Percentiles rank a stretch among this genome's conserved stretches.
Conservation (phyloP, 1,284 basidiomycete species). For the Tilletia indica region DNA sequence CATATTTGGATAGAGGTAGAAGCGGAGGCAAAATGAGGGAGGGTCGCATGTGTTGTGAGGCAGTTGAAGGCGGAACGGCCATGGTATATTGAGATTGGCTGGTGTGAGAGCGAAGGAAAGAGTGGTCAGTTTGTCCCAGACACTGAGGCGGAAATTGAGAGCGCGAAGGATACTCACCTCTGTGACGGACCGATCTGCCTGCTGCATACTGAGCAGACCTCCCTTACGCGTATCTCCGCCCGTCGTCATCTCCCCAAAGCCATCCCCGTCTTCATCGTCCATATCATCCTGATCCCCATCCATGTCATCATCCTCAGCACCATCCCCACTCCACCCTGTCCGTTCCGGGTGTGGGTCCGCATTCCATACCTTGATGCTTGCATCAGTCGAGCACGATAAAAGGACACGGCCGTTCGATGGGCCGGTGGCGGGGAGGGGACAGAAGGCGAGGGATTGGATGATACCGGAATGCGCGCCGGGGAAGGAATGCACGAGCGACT, state of each 20-base stretch:
- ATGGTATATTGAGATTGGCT: constrained; percentile 48
- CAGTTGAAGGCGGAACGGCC: constrained; percentile 63
- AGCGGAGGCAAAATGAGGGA: constrained; percentile 86
- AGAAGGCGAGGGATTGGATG: constrained; percentile 72
- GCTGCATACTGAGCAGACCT: constrained; percentile 43
- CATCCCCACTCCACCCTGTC: constrained; percentile 50
- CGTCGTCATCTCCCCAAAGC: constrained; percentile 36
- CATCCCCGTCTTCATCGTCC: constrained; percentile 54
- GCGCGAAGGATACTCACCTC: constrained; percentile 27
- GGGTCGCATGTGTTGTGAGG: constrained; percentile 86
- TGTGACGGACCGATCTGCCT: constrained; percentile 34
- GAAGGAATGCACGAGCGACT: constrained; percentile 68
- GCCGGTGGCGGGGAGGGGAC: constrained; percentile 62
- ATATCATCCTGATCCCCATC: constrained; percentile 45
- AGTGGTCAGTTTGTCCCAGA: not conserved
- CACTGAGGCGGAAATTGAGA: not conserved
- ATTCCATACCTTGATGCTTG: constrained; percentile 88
- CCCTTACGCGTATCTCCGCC: constrained; percentile 37
- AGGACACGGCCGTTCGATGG: constrained; percentile 62
- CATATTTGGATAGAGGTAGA: constrained; percentile 92
- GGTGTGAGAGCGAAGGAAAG: not conserved
- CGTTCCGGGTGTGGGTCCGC: constrained; percentile 53
- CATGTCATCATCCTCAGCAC: constrained; percentile 37
- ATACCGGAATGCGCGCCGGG: constrained; percentile 87
- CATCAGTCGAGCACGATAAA: constrained; percentile 87